Evolutionary conservation across 345 rosid species (phyloP).

Genomic region (Eucalyptus pauciflora): DNA sequence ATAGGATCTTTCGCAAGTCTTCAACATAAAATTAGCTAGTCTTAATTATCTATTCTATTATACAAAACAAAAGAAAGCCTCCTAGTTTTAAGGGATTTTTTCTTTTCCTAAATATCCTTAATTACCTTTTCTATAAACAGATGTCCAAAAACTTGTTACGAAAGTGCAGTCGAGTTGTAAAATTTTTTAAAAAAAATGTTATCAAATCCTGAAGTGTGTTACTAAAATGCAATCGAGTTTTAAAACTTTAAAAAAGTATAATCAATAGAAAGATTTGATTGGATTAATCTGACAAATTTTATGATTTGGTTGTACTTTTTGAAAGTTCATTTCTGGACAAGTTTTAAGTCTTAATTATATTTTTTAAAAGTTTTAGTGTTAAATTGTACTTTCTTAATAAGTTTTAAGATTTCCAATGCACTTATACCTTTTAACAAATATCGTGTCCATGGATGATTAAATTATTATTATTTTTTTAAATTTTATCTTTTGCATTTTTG

Average conservation of each 20-base stretch:
- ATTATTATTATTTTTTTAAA: background rate
- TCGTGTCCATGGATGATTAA: background rate
- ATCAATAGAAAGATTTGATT: too few relatives aligned
- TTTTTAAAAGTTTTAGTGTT: too few relatives aligned
- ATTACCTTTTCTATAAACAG: too few relatives aligned
- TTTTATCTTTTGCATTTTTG: background rate
- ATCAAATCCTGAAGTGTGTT: too few relatives aligned
- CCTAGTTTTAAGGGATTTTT: background rate
- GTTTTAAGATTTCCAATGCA: too few relatives aligned
- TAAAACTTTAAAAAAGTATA: too few relatives aligned
- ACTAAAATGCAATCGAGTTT: too few relatives aligned
- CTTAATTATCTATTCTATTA: background rate
- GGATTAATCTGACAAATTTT: rapidly evolving
- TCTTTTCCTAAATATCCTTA: background rate
- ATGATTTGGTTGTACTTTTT: background rate
- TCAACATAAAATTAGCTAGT: background rate
- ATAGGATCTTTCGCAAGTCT: background rate
- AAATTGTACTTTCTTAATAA: too few relatives aligned
- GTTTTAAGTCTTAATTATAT: too few relatives aligned
- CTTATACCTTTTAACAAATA: background rate
- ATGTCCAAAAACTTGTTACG: too few relatives aligned
- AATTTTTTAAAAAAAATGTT: too few relatives aligned
- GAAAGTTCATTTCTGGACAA: background rate
- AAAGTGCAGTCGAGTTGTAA: rapidly evolving
- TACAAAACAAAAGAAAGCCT: background rate